Conservation (phyloP, 2,329 filamentous ascomycete genomes). For the Fusarium musae region DNA sequence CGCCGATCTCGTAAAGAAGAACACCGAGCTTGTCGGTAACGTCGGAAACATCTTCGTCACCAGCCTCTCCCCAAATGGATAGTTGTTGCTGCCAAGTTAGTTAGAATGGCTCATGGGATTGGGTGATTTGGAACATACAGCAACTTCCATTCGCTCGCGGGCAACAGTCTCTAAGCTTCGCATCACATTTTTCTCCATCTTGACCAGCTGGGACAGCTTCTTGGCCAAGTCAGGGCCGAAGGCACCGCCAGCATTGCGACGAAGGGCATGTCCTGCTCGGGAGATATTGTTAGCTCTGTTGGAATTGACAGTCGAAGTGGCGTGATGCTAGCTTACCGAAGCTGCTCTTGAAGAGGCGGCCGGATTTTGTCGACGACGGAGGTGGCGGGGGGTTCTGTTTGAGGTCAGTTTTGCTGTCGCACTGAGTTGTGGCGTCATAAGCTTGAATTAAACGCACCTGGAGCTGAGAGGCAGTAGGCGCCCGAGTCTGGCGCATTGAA, state of each 20-base stretch:
- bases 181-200: conserved; percentile 99
- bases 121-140: conserved; percentile 69
- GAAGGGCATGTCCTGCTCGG: conserved; percentile 70
- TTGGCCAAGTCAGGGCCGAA: conserved; percentile 91
- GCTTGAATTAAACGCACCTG: conserved; percentile 56
- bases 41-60: conserved; percentile 97
- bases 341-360: conserved; percentile 85
- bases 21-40: conserved; percentile 99
- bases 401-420: conserved; percentile 14
- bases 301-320: background rate
- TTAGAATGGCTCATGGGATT: background rate
- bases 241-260: conserved; percentile 78
- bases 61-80: conserved; percentile 94
- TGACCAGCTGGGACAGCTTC: conserved; percentile 97
- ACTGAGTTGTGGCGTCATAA: background rate
- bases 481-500: conserved; percentile 97
- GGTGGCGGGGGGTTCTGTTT: conserved; percentile 89
- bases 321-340: conserved; percentile 71
- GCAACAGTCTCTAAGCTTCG: conserved; percentile 95
- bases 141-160: conserved; percentile 97
- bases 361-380: conserved; percentile 88
- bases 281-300: conserved; percentile 12
- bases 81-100: conserved; percentile 83
- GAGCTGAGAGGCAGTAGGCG: conserved; percentile 87
- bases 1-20: conserved; percentile 96